A percentile compares a stretch with the other conserved stretches of the same genome.
phyloP scores from a whole-genome alignment of 139 green algal genomes.

The Pleodorina starrii region DNA sequence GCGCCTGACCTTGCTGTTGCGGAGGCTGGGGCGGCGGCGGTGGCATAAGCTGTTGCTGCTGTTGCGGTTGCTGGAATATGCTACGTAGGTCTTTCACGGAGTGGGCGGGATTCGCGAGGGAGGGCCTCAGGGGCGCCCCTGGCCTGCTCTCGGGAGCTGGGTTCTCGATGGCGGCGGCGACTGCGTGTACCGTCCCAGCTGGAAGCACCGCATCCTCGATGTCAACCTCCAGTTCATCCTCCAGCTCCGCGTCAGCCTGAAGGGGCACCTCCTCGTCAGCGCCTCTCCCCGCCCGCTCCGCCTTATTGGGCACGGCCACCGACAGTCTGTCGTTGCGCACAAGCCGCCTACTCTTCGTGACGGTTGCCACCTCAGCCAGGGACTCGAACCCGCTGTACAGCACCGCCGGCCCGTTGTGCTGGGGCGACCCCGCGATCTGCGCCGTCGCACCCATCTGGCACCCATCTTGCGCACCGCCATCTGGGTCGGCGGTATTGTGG shows the following conservation, averaged over 20 bases:
- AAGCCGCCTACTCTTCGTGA: conserved; percentile 1
- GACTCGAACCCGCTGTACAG: conserved; percentile 49
- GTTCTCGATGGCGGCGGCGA: background rate
- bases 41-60: no score
- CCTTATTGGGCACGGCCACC: background rate
- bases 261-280: background rate
- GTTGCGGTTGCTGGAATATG: conserved; percentile 16
- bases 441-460: background rate
- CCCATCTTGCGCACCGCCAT: no score
- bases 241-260: background rate
- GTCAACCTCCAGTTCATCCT: conserved; percentile 35
- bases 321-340: conserved; percentile 6
- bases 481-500: no score
- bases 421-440: background rate
- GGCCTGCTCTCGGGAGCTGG: background rate
- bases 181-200: background rate
- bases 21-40: no score
- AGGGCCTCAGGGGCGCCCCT: background rate
- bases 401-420: background rate
- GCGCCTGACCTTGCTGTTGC: no score
- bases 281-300: background rate
- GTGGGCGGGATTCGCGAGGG: background rate
- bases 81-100: conserved; percentile 10
- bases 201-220: background rate
- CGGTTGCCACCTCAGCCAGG: conserved; percentile 18